Base-by-base conservation (phyloP, 352 stramenopile species). In the Thraustochytrium sp. region DNA sequence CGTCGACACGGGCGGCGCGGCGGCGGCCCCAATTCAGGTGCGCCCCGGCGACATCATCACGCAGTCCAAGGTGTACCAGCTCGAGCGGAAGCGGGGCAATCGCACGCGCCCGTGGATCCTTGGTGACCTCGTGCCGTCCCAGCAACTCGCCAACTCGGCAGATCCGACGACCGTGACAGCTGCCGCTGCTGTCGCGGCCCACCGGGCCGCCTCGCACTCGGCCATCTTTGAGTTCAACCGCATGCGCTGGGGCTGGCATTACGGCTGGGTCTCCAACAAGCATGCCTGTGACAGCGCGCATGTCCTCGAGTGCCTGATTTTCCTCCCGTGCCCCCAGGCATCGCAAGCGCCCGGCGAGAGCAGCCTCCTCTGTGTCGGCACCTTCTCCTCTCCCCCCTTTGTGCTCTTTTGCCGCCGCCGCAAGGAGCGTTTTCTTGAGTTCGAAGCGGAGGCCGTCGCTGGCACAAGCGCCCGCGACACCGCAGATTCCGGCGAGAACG, bases 241-340 rank as follows among this genome's bases (percentile, higher is more conserved):
- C 2, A 89, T 93, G 76, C 93, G 89, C 73, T 94, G 94, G 86
- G 92, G 91, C 1, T 95, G 92, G 92, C 92, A 95, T 82, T 95
- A 95, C n/a, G 91, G 91, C 8, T 95, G 75, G 75, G 49, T 75
- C 49, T 84, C 75, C 29, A 84, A 84, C 34, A 84, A 84, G 29
- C 51, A 84, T 36, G 29, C 75, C 23, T 84, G 75, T 26, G 75
- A 84, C 59, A 76, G 55, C 49, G 49, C 63, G 29, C 75, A 84
- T 29, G 23, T 42, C 38, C 51, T 84, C 9, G 18, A 80, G 40
- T 29, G 16, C 11, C 49, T 62, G 23, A 38, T 75, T 51, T 84
- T 84, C 37, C 3, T 80, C 3, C 68, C 68, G 23, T 55, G 36
- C 65, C 13, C 51, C 21, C 31, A 13, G 51, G n/a, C 51, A 5